Evolutionary conservation across 805 yeast genomes (phyloP).

Genomic region (Starmerella bombi): DNA sequence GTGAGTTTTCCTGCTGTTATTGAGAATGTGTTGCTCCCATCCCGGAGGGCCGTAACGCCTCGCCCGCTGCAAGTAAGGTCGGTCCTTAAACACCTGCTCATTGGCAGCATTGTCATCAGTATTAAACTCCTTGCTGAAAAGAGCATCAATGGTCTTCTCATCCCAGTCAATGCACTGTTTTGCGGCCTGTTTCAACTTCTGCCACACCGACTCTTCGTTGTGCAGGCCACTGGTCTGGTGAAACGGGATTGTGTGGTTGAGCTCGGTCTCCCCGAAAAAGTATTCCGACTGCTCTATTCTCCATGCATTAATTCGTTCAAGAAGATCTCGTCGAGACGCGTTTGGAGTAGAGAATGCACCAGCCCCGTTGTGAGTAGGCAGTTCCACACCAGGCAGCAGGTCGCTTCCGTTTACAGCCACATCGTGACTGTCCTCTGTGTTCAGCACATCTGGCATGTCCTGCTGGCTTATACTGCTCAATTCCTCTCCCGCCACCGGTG

Average conservation of each 20-base stretch:
- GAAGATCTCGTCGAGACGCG: constrained; percentile 19
- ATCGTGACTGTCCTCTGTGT: constrained; percentile 2
- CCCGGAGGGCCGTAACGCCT: constrained; percentile 11
- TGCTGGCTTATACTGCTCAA: background rate
- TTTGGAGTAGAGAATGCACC: constrained; percentile 23
- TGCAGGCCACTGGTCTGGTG: background rate
- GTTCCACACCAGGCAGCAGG: constrained; percentile 22
- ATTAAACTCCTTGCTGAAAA: constrained; percentile 23
- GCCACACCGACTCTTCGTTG: constrained; percentile 8
- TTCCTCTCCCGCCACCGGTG: constrained; percentile 16
- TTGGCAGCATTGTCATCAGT: background rate
- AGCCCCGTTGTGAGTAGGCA: constrained; percentile 28
- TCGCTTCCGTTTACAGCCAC: constrained; percentile 9
- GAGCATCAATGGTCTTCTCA: constrained; percentile 28
- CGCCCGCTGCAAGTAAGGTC: constrained; percentile 6
- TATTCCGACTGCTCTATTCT: constrained; percentile 30
- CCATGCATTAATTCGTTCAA: constrained; percentile 32
- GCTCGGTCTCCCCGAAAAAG: constrained; percentile 21
- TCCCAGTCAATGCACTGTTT: constrained; percentile 22
- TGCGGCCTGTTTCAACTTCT: constrained; percentile 9
- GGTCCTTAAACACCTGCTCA: background rate
- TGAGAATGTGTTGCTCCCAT: constrained; percentile 16
- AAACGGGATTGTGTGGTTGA: background rate
- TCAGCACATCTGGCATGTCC: background rate
- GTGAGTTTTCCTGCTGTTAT: too few species aligned